Evolutionary conservation across 441 rosid species (phyloP), one percentile per base, ranked within the genome.

Genomic region (Adansonia gregorii): DNA sequence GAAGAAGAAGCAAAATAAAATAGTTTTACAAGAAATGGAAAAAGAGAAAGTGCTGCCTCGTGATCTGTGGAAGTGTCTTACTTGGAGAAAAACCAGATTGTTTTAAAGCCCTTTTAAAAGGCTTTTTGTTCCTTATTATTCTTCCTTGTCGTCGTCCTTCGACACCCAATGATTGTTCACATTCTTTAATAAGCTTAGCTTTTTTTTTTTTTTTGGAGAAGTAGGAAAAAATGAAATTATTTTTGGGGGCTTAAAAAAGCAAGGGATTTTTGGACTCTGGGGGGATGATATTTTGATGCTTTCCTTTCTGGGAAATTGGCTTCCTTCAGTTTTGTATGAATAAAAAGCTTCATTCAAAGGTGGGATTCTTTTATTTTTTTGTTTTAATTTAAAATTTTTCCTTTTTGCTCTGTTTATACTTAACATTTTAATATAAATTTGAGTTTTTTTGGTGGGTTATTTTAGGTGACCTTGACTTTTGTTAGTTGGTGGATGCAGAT

Each of bases 21-120:
- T 60, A 10, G 3, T 24, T 10, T 1, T 3, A 24, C 24, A 24
- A 60, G 5, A 24, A 22, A 3, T 71, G 49, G 61, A 67, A 65
- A 73, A 41, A 54, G 76, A 82, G 76, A 76, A 72, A 79, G 85
- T n/a, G n/a, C 83, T 82, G 82, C 88, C 88, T 87, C 89, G 92
- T 85, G 88, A 84, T 90, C 88, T 76, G 86, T 83, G 84, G 82
- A 83, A 85, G 41, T 51, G 71, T 77, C 72, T 51, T 82, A 64
- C 86, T 86, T 84, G 89, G 80, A 84, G 82, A 82, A 84, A 82
- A 82, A 89, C 86, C 82, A 85, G 84, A 83, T 73, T 71, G 61
- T 9, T 24, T 52, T 52, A 52, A 60, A 56, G 52, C 71, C 27
- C 56, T 22, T 67, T 68, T 10, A 48, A 68, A 14, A 52, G 27